Evolutionary conservation across 148 eudicot species (phyloP), one percentile per base, ranked within the genome.

Genomic region (Silene latifolia): DNA sequence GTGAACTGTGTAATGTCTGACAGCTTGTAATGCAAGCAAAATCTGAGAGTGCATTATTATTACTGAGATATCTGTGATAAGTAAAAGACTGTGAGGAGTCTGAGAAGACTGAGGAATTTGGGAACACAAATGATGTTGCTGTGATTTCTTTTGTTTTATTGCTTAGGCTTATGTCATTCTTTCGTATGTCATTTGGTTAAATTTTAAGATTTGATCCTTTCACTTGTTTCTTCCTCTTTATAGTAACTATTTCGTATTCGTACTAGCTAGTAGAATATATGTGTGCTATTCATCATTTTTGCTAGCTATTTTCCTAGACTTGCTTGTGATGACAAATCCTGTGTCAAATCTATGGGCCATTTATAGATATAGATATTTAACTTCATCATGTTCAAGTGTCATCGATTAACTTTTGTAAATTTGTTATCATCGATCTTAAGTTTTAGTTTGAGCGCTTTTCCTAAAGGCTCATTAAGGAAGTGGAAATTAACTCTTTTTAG

Each of bases 211-310:
- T 63, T 12, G 0, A 25, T 72, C 24, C 11, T 72, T 72, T 78
- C 19, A 72, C 72, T 72, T 78, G 72, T 63, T 67, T 78, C 17
- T 79, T 67, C 21, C 77, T 67, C 61, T 19, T 78, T 72, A 66
- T 65, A 72, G 81, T 58, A 78, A 63, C 1, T 8, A 62, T 0
- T 0, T 47, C n/a, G 7, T 53, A 70, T 0, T 47, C n/a, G 2
- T 53, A 53, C 73, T 51, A 1, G 15, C 29, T 60, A 60, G 0
- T 11, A 0, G 4, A 60, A 8, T 24, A 24, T 69, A 19, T 20
- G 13, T 65, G 18, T 13, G 56, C 9, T 51, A 48, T 48, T 48
- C 54, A 48, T 48, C 14, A 48, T 9, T 48, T 48, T 48, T 48
- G 3, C 53, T 35, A 35, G 5, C 42, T 35, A 35, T 35, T 35